Evolutionary conservation across 2,329 filamentous ascomycete species (phyloP), one percentile per base, ranked within the genome.

Genomic region (Monosporascus sp.): DNA sequence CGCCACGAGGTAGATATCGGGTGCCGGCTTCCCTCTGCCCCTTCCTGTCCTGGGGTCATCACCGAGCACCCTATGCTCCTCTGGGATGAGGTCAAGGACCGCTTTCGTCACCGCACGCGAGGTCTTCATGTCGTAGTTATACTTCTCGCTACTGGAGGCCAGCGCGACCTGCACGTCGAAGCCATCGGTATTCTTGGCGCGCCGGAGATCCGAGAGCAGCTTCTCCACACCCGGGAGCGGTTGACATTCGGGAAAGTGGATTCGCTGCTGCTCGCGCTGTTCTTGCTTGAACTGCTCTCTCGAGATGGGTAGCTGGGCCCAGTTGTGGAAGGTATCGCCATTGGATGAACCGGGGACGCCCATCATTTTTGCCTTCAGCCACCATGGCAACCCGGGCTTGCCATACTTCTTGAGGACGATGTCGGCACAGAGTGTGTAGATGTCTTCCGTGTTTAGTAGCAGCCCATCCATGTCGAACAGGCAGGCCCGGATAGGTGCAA

Each of bases 401-500:
- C 76, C 78, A 63, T 87, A 84, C 64, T 82, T 79, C 46, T 71
- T 69, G 5, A 91, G 79, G 26, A 91, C 79, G 22, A 78, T 76
- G 68, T 90, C 88, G 17, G 85, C 87, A 64, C 83, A 81, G 34
- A 77, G 68, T 3, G 85, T 87, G 72, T 91, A 91, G 22, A 71
- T 76, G 67, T 91, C 87, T 72, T 91, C 88, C 34, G 83, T 84
- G 71, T 91, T 82, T 67, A 91, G 84, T 31, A 91, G 76, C 26
- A 91, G 81, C 50, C 88, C 88, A 67, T 91, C 87, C 87, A 90
- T 90, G 73, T 91, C 88, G 70, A 91, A 91, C 55, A 91, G 80
- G 69, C 86, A 89, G 55, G 87, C 87, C 55, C 85, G 79, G 55
- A 90, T 78, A 46, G 80, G 77, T 53, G 83, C 79, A 59, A 83